Conservation (phyloP, 352 stramenopile species). For the Elongisporangium undulatum region DNA sequence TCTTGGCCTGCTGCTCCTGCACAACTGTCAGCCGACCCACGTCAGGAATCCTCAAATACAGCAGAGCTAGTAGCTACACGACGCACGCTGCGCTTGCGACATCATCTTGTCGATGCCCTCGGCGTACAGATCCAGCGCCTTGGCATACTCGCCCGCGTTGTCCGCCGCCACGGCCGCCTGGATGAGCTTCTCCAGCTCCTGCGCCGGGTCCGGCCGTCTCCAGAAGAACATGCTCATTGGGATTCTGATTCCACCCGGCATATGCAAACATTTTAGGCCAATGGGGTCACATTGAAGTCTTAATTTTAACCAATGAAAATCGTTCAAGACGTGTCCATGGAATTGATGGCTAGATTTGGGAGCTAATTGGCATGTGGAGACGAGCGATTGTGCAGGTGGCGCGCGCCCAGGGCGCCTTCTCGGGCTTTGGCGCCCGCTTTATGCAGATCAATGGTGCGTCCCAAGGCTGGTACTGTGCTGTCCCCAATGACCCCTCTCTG, state of each 20-base stretch:
- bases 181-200: conserved; percentile 44
- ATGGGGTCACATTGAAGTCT: conserved; percentile 3
- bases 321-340: not conserved
- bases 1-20: conserved; percentile 20
- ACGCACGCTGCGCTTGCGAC: conserved; percentile 47
- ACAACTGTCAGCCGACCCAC: conserved; percentile 26
- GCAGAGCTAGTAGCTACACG: not conserved
- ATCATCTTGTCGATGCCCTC: conserved; percentile 76
- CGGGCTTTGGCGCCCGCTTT: conserved; percentile 39
- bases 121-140: conserved; percentile 69
- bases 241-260: not conserved
- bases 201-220: conserved; percentile 22
- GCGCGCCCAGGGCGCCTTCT: conserved; percentile 7
- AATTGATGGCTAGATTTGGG: conserved; percentile 1
- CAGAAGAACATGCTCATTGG: conserved; percentile 39
- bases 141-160: conserved; percentile 27
- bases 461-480: not conserved
- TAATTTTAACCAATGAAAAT: conserved; percentile 4
- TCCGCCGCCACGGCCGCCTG: conserved; percentile 56
- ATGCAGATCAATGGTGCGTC: conserved; percentile 59
- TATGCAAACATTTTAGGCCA: conserved; percentile 16
- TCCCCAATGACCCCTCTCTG: not conserved
- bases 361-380: conserved; percentile 28
- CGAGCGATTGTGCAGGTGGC: conserved; percentile 33
- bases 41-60: conserved; percentile 4